Percentiles rank a stretch among this genome's conserved stretches.
phyloP scores from a whole-genome alignment of 208 protist species.

The Leishmania arabica region DNA sequence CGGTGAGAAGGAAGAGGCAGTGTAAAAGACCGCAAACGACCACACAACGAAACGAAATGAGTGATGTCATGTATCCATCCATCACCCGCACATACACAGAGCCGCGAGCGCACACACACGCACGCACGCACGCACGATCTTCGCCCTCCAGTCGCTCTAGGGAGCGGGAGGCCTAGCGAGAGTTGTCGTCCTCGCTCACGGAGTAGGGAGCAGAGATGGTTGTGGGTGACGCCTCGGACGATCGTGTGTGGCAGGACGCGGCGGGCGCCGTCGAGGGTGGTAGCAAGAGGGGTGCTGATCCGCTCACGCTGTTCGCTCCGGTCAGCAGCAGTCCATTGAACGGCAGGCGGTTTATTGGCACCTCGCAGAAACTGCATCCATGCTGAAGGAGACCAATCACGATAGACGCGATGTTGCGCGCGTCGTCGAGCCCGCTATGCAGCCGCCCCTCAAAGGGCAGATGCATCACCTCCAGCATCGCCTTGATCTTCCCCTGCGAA shows the following conservation, averaged over 20 bases:
- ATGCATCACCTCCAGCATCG: slow-evolving; percentile 86
- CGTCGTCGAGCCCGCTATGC: slow-evolving; percentile 88
- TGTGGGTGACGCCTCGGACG: neutral
- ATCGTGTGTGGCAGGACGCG: slow-evolving; percentile 2
- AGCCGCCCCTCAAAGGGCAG: slow-evolving; percentile 76
- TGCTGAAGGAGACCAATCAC: slow-evolving; percentile 82
- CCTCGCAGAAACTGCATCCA: slow-evolving; percentile 76
- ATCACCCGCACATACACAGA: neutral
- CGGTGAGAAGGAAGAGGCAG: neutral
- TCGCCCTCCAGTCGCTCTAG: neutral
- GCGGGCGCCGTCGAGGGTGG: slow-evolving; percentile 34
- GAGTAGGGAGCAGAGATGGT: slow-evolving; percentile 20
- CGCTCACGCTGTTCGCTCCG: neutral
- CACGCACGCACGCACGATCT: neutral
- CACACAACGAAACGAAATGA: neutral
- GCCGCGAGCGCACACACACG: neutral
- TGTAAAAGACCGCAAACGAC: slow-evolving; percentile 9
- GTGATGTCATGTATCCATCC: neutral
- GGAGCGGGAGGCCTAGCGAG: slow-evolving; percentile 4
- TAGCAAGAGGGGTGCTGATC: slow-evolving; percentile 28
- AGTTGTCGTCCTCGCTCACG: slow-evolving; percentile 23
- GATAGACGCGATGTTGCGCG: slow-evolving; percentile 86
- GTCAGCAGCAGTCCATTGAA: slow-evolving; percentile 22
- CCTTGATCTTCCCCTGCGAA: slow-evolving; percentile 81
- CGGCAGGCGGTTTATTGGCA: slow-evolving; percentile 54